phyloP scores from a whole-genome alignment of 2,329 filamentous ascomycete species.

The Colletotrichum plurivorum region DNA sequence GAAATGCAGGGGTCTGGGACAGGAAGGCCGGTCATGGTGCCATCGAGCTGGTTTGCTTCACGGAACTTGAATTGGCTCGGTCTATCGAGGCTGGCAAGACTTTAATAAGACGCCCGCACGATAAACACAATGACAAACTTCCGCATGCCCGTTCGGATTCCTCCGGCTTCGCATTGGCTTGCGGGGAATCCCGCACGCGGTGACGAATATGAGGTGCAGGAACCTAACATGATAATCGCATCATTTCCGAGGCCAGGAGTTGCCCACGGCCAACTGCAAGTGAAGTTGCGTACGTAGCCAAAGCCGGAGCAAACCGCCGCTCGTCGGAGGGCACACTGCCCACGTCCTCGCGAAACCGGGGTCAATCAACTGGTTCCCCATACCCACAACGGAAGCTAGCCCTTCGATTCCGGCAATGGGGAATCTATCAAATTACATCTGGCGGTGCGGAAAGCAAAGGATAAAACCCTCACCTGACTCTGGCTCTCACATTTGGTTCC shows the following conservation, averaged over 20 bases:
- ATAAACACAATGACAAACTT: not conserved
- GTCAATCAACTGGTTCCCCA: constrained; percentile 15
- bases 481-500: constrained; percentile 13
- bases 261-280: not conserved
- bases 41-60: not conserved
- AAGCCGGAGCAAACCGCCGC: constrained; percentile 19
- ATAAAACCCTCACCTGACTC: constrained; percentile 15
- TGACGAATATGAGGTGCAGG: not conserved
- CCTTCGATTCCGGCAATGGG: not conserved
- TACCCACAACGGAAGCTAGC: constrained; percentile 18
- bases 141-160: not conserved
- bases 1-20: constrained; percentile 20
- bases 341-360: not conserved
- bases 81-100: not conserved
- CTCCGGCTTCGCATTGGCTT: not conserved
- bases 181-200: not conserved
- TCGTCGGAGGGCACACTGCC: constrained; percentile 14
- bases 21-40: constrained; percentile 11
- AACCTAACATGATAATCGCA: not conserved
- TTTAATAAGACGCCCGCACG: not conserved
- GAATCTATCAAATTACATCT: not conserved
- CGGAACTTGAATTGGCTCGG: not conserved
- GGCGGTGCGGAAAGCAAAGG: not conserved
- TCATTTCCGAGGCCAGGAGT: not conserved
- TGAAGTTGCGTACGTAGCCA: not conserved